Conservation (phyloP, 257 asterid species). For the Haberlea rhodopensis region DNA sequence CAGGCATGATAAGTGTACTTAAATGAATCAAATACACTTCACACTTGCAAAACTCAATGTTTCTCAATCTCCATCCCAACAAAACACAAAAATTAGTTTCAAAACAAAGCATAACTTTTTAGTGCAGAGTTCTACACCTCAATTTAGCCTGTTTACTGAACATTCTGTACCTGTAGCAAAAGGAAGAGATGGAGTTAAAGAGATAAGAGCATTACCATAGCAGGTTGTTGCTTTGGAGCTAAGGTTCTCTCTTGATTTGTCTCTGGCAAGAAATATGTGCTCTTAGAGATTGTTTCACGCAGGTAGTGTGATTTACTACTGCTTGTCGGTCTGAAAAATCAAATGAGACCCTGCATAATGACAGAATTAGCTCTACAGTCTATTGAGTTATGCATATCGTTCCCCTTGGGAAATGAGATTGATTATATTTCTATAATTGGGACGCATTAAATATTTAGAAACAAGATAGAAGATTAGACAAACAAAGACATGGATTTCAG, state of each 20-base stretch:
- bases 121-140: too few species aligned
- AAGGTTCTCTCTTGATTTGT: conserved; percentile 16
- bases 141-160: neutral
- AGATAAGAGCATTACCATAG: conserved; percentile 37
- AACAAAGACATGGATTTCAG: neutral
- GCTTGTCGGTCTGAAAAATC: neutral
- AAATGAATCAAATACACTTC: neutral
- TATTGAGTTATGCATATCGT: too few species aligned
- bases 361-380: conserved; percentile 18
- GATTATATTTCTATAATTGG: too few species aligned
- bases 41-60: neutral
- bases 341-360: conserved; percentile 27
- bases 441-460: too few species aligned
- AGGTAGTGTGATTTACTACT: neutral
- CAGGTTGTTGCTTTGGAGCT: conserved; percentile 13
- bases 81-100: neutral
- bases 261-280: conserved; percentile 11
- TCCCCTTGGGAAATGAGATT: too few species aligned
- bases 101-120: neutral
- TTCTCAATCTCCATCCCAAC: neutral
- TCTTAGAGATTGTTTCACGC: conserved; percentile 23
- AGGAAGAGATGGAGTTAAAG: neutral
- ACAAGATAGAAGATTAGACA: too few species aligned
- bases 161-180: neutral
- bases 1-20: neutral